A percentile compares a stretch with the other conserved stretches of the same genome.
Conservation (phyloP, 495 filamentous ascomycete species). For the Amniculicola lignicola region DNA sequence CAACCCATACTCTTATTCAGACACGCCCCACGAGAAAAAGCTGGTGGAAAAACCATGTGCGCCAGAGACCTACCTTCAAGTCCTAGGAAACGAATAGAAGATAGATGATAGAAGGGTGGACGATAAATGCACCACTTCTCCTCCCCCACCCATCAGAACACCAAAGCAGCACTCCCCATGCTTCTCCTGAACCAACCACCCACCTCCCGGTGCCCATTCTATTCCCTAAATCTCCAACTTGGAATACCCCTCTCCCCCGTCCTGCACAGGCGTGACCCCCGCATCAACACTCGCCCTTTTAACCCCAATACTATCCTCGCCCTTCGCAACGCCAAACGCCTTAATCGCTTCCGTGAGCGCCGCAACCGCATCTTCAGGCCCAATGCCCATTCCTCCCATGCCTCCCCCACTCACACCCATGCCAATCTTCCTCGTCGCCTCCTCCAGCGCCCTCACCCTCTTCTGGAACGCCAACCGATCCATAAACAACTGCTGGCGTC, state of each 20-base stretch:
- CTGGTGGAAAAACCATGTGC: too few relatives aligned
- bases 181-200: too few relatives aligned
- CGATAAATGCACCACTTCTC: too few relatives aligned
- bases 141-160: too few relatives aligned
- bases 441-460: conserved; percentile 76
- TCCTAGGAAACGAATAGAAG: too few relatives aligned
- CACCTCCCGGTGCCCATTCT: too few relatives aligned
- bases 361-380: conserved; percentile 24
- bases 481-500: conserved; percentile 86
- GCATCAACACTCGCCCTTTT: conserved; percentile 23
- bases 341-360: conserved; percentile 25
- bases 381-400: conserved; percentile 16
- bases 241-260: conserved; percentile 22
- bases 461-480: conserved; percentile 88
- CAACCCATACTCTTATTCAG: too few relatives aligned
- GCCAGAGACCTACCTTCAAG: too few relatives aligned
- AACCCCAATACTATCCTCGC: conserved; percentile 28
- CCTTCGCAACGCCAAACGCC: conserved; percentile 31
- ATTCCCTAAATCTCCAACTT: conserved; percentile 20
- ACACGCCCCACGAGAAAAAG: too few relatives aligned
- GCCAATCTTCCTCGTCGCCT: conserved; percentile 45
- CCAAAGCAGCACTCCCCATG: too few relatives aligned
- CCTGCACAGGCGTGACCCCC: conserved; percentile 9
- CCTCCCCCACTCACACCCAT: conserved; percentile 14
- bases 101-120: too few relatives aligned